These are phyloP conservation scores for Boletus rubropictus DNA, from an alignment of 768 basidiomycete genomes.

Conservation along the genomic window DNA sequence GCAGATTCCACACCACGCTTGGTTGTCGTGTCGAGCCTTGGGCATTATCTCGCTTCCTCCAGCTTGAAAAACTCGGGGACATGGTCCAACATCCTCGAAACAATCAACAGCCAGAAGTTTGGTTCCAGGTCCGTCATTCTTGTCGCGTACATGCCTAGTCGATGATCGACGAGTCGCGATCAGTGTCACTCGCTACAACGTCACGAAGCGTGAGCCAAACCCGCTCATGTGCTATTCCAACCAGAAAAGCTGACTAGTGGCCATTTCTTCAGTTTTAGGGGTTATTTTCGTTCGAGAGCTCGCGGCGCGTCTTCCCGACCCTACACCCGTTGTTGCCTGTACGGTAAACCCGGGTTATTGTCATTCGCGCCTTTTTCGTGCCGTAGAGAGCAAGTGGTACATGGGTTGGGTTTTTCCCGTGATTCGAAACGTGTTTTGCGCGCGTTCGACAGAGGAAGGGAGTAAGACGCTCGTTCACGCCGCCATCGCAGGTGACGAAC, in stretches of 20 bases:
- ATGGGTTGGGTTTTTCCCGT: neutral
- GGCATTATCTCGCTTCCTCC: constrained; percentile 16
- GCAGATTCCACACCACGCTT: constrained; percentile 15
- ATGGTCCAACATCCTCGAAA: constrained; percentile 19
- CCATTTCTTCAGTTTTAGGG: constrained; percentile 17
- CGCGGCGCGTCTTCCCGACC: constrained; percentile 17
- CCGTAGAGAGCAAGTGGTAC: constrained; percentile 9
- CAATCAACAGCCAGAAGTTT: constrained; percentile 18
- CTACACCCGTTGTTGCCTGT: constrained; percentile 22
- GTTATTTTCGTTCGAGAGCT: constrained; percentile 30
- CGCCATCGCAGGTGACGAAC: constrained; percentile 16
- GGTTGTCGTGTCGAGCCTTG: constrained; percentile 27
- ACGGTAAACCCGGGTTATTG: constrained; percentile 31
- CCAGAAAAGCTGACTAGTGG: neutral
- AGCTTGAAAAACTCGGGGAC: constrained; percentile 3
- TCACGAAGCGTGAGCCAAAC: constrained; percentile 21
- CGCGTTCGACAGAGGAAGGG: constrained; percentile 29
- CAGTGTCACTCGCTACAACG: constrained; percentile 14
- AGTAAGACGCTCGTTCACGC: constrained; percentile 30
- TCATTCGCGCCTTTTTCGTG: constrained; percentile 24
- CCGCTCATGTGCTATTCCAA: neutral
- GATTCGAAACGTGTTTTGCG: constrained; percentile 11
- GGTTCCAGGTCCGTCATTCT: constrained; percentile 13
- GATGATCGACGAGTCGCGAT: neutral
- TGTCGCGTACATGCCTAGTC: neutral